A percentile compares a stretch with the other conserved stretches of the same genome.
Evolutionary conservation across 1,284 basidiomycete genomes (phyloP).

Genomic region (Heterobasidion parviporum): DNA sequence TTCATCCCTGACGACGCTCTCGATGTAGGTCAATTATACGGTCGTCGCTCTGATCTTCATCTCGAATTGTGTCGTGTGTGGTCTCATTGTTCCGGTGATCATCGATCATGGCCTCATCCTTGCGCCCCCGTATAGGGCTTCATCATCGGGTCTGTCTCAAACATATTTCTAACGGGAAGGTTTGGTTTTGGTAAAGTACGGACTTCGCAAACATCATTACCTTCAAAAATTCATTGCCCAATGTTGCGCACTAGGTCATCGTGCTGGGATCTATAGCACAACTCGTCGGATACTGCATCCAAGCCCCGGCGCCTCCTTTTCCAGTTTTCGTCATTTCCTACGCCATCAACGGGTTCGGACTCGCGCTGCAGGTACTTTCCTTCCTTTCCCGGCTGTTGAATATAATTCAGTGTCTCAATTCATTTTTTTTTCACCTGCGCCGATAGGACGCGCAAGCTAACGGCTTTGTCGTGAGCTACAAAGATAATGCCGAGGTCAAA

Average conservation of each 20-base stretch:
- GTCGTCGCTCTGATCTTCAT: slow-evolving; percentile 52
- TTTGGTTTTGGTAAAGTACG: slow-evolving; percentile 49
- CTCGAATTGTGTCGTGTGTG: slow-evolving; percentile 37
- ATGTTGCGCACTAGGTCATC: slow-evolving; percentile 12
- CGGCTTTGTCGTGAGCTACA: slow-evolving; percentile 41
- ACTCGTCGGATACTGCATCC: slow-evolving; percentile 40
- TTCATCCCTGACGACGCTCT: slow-evolving; percentile 6
- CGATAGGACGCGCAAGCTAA: slow-evolving; percentile 45
- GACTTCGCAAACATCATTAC: neutral
- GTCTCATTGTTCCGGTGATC: neutral
- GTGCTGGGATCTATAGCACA: slow-evolving; percentile 25
- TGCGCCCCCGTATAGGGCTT: slow-evolving; percentile 28
- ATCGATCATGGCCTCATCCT: neutral
- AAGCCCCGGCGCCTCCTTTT: slow-evolving; percentile 55
- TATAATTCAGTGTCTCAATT: neutral
- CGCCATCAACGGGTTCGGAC: slow-evolving; percentile 54
- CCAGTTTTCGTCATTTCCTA: slow-evolving; percentile 53
- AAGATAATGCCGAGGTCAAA: slow-evolving; percentile 32
- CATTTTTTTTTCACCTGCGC: neutral
- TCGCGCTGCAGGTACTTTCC: slow-evolving; percentile 38
- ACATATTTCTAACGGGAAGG: slow-evolving; percentile 40
- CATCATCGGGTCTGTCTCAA: slow-evolving; percentile 34
- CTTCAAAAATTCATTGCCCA: too few relatives aligned
- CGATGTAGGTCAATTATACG: slow-evolving; percentile 28
- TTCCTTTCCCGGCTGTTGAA: too few relatives aligned